Percentiles rank a stretch among this genome's conserved stretches.
These are phyloP conservation scores for Fraxinus anomala DNA, from an alignment of 257 asterid species.

Conservation along the genomic window DNA sequence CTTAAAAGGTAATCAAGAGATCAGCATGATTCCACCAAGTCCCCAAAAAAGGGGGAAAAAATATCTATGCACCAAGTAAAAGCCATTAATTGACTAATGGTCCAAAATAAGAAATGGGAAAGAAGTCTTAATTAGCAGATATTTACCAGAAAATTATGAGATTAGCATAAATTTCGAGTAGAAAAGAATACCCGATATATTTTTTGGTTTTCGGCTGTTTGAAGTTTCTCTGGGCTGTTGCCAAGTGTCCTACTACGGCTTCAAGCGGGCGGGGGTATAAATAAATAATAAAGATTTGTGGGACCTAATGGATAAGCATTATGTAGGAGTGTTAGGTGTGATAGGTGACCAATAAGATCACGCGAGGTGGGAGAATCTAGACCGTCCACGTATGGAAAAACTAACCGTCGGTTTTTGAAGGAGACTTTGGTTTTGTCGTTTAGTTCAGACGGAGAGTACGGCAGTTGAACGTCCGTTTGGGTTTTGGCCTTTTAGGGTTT, in stretches of 20 bases:
- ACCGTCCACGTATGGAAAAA: constrained; percentile 39
- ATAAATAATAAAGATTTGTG: constrained; percentile 29
- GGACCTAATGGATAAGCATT: constrained; percentile 39
- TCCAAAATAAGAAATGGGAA: not conserved
- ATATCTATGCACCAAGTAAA: not conserved
- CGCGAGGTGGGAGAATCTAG: constrained; percentile 34
- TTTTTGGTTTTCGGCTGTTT: not conserved
- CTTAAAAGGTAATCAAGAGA: not conserved
- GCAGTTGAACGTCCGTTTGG: not conserved
- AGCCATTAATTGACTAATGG: not conserved
- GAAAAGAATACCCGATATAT: not conserved
- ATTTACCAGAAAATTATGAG: constrained; percentile 15
- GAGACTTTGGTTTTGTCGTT: not conserved
- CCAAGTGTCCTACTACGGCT: constrained; percentile 26
- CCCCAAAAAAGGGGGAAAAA: not conserved
- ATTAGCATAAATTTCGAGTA: not conserved
- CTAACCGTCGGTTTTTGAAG: not conserved
- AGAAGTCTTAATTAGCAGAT: constrained; percentile 10
- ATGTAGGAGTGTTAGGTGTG: constrained; percentile 48
- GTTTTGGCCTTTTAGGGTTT: not conserved
- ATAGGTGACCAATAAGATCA: constrained; percentile 30
- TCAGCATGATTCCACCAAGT: not conserved
- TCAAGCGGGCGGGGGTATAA: constrained; percentile 4
- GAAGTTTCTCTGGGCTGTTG: not conserved
- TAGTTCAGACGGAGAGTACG: not conserved